phyloP scores from a whole-genome alignment of 106 monocot species.

The Posidonia australis region DNA sequence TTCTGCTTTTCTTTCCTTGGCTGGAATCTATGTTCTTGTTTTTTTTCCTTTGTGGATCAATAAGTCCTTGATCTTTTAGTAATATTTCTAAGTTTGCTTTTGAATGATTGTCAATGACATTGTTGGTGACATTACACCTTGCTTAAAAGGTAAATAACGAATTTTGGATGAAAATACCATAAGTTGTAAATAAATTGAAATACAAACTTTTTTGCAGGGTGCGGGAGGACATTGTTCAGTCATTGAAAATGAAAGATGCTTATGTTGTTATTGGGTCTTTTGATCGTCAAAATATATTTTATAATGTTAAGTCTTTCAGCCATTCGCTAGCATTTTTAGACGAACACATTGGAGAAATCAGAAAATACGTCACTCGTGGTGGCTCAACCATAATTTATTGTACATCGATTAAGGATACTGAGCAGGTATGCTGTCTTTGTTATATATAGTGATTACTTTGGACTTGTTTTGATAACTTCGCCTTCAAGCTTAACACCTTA shows the following conservation, averaged over 20 bases:
- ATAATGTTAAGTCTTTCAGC: slow-evolving; percentile 70
- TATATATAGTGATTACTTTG: background rate
- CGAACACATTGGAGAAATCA: slow-evolving; percentile 74
- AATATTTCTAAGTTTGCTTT: no score
- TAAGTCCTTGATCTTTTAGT: no score
- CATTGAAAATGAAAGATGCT: slow-evolving; percentile 59
- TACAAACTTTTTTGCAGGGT: slow-evolving; percentile 45
- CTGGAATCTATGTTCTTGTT: no score
- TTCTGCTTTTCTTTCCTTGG: no score
- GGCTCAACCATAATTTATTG: slow-evolving; percentile 93
- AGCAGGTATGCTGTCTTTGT: slow-evolving; percentile 36
- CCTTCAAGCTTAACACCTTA: no score
- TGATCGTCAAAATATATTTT: slow-evolving; percentile 88
- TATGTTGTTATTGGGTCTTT: slow-evolving; percentile 86
- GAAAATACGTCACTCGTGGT: slow-evolving; percentile 34
- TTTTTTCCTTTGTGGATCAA: no score
- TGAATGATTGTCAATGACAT: no score
- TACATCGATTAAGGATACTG: slow-evolving; percentile 76
- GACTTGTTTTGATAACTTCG: no score
- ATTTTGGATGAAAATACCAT: no score
- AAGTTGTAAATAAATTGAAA: no score
- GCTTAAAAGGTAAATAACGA: no score
- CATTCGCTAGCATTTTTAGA: slow-evolving; percentile 55
- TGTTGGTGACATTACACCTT: no score
- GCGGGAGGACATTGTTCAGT: slow-evolving; percentile 56